Conservation (phyloP, 768 basidiomycete species). For the Clitopilus hobsonii region DNA sequence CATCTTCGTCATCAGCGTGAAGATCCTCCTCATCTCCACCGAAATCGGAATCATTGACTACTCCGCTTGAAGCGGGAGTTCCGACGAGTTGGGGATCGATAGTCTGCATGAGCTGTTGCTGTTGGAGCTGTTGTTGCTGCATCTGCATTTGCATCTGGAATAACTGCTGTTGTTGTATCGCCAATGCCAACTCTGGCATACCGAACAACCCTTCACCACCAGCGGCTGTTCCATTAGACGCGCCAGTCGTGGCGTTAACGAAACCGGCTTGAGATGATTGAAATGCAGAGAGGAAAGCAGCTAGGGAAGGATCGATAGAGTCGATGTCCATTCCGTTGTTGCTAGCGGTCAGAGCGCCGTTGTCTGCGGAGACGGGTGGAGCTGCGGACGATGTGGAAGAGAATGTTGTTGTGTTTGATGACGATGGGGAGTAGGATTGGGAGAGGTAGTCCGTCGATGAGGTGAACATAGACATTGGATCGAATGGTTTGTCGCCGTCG, state of each 20-base stretch:
- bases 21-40: constrained; percentile 26
- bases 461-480: constrained; percentile 20
- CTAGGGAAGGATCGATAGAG: neutral
- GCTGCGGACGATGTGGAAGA: neutral
- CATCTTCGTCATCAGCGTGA: constrained; percentile 15
- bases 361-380: neutral
- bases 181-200: constrained; percentile 21
- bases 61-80: constrained; percentile 36
- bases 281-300: neutral
- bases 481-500: constrained; percentile 30
- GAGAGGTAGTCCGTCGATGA: constrained; percentile 2
- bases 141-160: constrained; percentile 21
- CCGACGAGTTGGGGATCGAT: constrained; percentile 80
- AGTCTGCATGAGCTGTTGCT: too few relatives aligned
- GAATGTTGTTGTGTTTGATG: neutral
- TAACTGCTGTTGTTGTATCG: constrained; percentile 2
- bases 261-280: neutral
- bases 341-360: too few relatives aligned
- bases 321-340: constrained; percentile 1
- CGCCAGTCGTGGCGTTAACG: neutral
- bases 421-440: neutral
- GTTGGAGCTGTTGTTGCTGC: too few relatives aligned
- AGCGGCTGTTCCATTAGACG: neutral
- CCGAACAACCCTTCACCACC: constrained; percentile 17
- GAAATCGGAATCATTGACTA: constrained; percentile 26